A percentile compares a stretch with the other conserved stretches of the same genome.
Conservation (phyloP, 306 rosid genomes). For the Castanopsis chinensis region DNA sequence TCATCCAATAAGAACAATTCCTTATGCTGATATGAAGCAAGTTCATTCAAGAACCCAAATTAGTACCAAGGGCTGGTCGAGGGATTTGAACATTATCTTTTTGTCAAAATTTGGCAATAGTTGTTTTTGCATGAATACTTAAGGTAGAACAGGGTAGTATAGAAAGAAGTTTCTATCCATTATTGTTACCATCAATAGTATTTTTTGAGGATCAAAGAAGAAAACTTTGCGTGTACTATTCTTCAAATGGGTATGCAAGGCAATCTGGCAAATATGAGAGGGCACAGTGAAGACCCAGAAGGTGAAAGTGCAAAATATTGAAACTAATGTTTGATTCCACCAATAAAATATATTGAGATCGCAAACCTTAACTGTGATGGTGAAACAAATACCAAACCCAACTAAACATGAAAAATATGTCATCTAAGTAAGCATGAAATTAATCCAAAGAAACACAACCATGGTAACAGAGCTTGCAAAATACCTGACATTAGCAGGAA, state of each 20-base stretch:
- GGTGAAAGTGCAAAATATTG: background rate
- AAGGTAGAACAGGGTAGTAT: no score
- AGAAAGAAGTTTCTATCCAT: no score
- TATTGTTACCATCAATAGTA: no score
- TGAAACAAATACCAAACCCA: background rate
- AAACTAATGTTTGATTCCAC: background rate
- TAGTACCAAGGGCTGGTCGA: no score
- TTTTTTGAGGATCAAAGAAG: background rate
- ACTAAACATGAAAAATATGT: background rate
- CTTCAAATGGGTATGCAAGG: background rate
- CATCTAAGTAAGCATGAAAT: background rate
- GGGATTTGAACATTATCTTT: no score
- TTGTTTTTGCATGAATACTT: no score
- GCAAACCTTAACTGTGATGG: background rate
- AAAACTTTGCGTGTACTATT: background rate
- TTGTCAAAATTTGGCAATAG: no score
- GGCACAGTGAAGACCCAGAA: no score
- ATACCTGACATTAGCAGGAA: constrained; percentile 78
- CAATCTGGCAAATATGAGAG: background rate
- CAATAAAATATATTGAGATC: background rate
- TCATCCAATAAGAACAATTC: background rate
- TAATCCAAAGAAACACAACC: background rate
- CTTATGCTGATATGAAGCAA: no score
- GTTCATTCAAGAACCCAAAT: no score
- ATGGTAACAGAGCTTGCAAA: background rate